A percentile compares a stretch with the other conserved stretches of the same genome.
Conservation (phyloP, 371 early-diverging fungal species). For the Actinomortierella wolfii region DNA sequence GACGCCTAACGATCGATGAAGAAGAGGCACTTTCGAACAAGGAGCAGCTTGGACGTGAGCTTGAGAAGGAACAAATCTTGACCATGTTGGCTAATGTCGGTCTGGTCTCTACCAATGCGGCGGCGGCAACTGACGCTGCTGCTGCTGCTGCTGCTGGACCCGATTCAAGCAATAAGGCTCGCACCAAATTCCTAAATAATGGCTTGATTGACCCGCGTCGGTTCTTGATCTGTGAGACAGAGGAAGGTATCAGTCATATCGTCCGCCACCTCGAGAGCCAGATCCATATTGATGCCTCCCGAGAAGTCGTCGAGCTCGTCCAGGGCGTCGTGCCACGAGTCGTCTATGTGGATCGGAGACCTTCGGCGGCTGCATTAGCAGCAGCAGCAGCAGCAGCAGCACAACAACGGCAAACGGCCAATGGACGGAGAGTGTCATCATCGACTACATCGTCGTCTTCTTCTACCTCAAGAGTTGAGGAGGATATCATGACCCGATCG, state of each 20-base stretch:
- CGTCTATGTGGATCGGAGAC: conserved; percentile 23
- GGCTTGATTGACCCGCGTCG: conserved; percentile 52
- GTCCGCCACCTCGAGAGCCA: conserved; percentile 60
- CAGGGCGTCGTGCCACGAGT: conserved; percentile 42
- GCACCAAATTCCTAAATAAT: too few relatives aligned
- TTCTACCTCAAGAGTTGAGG: neutral
- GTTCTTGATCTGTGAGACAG: conserved; percentile 58
- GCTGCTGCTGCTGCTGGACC: too few relatives aligned
- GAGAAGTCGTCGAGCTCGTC: conserved; percentile 33
- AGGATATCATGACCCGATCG: conserved; percentile 11
- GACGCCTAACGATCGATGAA: conserved; percentile 27
- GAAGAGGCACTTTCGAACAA: conserved; percentile 24
- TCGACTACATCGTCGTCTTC: conserved; percentile 8
- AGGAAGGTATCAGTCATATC: conserved; percentile 59
- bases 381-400: too few relatives aligned
- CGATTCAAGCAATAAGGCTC: too few relatives aligned
- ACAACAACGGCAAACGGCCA: too few relatives aligned
- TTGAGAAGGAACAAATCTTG: conserved; percentile 54
- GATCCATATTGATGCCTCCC: conserved; percentile 46
- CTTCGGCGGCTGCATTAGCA: too few relatives aligned
- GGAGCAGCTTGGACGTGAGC: conserved; percentile 43
- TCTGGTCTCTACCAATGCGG: conserved; percentile 29
- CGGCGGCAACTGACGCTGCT: too few relatives aligned
- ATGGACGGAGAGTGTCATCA: conserved; percentile 8
- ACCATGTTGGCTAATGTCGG: conserved; percentile 51